These are phyloP conservation scores for Vitis amurensis DNA, from an alignment of 164 flowering plant genomes.

Conservation along the genomic window DNA sequence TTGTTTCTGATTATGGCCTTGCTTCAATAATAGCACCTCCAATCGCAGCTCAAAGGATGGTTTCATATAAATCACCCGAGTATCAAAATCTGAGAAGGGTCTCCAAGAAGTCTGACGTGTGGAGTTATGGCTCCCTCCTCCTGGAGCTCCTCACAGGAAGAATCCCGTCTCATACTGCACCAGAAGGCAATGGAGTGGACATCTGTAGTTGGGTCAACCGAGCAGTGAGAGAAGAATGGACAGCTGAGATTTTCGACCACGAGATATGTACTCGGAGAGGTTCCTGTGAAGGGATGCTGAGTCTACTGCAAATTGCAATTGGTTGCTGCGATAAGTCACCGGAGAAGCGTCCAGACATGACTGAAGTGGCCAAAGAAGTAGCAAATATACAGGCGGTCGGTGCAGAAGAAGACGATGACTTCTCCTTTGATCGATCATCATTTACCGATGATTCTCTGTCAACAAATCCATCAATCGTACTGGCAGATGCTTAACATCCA, in stretches of 20 bases:
- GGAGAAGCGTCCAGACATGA: constrained; percentile 62
- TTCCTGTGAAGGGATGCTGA: constrained; percentile 46
- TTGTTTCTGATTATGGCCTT: constrained; percentile 42
- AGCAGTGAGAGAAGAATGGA: constrained; percentile 87
- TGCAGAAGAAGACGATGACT: constrained; percentile 38
- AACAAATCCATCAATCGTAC: constrained; percentile 12
- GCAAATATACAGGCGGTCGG: constrained; percentile 25
- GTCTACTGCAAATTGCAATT: constrained; percentile 51
- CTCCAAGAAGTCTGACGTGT: constrained; percentile 55
- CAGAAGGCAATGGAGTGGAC: constrained; percentile 50
- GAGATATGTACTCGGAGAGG: constrained; percentile 42
- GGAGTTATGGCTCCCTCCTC: constrained; percentile 59
- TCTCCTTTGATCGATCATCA: constrained; percentile 33
- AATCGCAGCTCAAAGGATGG: constrained; percentile 30
- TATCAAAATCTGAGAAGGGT: constrained; percentile 25
- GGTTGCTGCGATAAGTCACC: constrained; percentile 52
- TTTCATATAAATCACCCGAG: constrained; percentile 59
- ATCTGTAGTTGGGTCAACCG: constrained; percentile 59
- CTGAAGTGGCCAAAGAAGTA: constrained; percentile 46
- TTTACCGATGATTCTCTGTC: constrained; percentile 42
- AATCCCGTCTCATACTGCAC: constrained; percentile 32
- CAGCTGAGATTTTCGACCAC: constrained; percentile 64
- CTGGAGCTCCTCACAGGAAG: constrained; percentile 66
- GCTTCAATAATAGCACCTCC: constrained; percentile 25
- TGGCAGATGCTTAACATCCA: too few species aligned